Base-by-base conservation (phyloP, 768 basidiomycete genomes). In the Suillus subaureus region DNA sequence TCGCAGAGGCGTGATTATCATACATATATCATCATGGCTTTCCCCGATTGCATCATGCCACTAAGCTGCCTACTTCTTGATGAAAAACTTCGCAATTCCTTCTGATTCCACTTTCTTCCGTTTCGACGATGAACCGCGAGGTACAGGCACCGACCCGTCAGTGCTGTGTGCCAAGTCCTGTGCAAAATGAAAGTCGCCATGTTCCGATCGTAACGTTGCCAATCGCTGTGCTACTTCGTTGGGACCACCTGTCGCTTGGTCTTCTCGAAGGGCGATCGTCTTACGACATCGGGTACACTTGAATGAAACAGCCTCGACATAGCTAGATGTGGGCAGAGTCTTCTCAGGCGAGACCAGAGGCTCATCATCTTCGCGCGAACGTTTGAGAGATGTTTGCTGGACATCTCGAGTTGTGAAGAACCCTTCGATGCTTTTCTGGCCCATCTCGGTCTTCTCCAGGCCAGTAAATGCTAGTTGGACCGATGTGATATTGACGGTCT, bases 181-280 rank as follows among this genome's bases (percentile, higher is more conserved):
- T 1, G 96, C 96, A 70, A 94, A 88, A 75, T 98, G 96, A 75
- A 87, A 97, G 77, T 97, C 96, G 42, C 87, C 84, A 70, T 98
- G 96, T 72, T 97, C 96, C 75, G 84, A 69, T 62, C 81, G 81
- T 63, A 86, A 72, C 66, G 76, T 76, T 7, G 75, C 79, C 43
- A 89, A 70, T 67, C 78, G 79, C 58, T 70, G 68, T n/a, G 68
- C 72, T 37, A 52, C 69, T 6, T 72, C 81, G 47, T 69, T 72
- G 61, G 72, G 77, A 61, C 67, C 61, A 52, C 63, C 65, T 35
- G 61, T 61, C 35, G 61, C 26, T 58, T 67, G 67, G 55, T 64
- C 71, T 52, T 70, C 71, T 43, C 75, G 69, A 49, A 83, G 70
- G 37, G 75, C 64, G 31, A 89, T 78, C 35, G 71, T 80, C 73